Base-by-base conservation (phyloP, 139 green algal species). In the Pleodorina starrii region DNA sequence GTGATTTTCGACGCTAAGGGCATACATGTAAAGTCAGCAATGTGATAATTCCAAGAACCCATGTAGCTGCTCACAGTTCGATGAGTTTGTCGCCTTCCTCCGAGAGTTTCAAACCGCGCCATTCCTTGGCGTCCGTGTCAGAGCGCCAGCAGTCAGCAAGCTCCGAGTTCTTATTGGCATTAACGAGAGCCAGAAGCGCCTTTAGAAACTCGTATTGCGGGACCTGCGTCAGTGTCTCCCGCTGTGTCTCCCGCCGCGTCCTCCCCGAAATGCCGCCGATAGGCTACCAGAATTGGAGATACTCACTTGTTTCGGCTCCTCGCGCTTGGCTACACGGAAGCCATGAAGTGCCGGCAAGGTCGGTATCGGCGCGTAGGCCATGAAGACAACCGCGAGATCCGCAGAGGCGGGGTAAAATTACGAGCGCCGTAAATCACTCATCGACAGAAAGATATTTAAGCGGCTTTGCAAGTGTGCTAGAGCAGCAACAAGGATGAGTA, bases 311-410 rank as follows among this genome's bases (percentile, higher is more conserved):
- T 87, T 87, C 4, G 42, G 0, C 21, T 78, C 60, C 14, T 77
- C 43, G 1, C 19, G 43, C n/a, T 57, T 40, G 1, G 60, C 14
- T 12, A 63, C 11, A 42, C 43, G 60, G 21, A 87, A 40, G 0
- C 81, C 81, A 42, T 87, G 81, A 2, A 87, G 59, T 32, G n/a
- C n/a, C 42, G 80, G 80, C 27, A 87, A 50, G 14, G 43, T 29
- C 3, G 81, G 81, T 11, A 87, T 23, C 12, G 60, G 25, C 1
- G 43, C 60, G 60, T 77, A 87, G 35, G 60, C 81, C 81, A 84
- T 84, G 54, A n/a, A n/a, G n/a, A n/a, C n/a, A n/a, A n/a, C n/a
- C n/a, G n/a, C n/a, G n/a, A n/a, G n/a, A n/a, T n/a, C n/a, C n/a
- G n/a, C n/a, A n/a, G n/a, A n/a, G n/a, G n/a, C n/a, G n/a, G n/a